These are phyloP conservation scores for Tuber microsphaerosporum DNA, from an alignment of 495 filamentous ascomycete genomes.

Conservation along the genomic window DNA sequence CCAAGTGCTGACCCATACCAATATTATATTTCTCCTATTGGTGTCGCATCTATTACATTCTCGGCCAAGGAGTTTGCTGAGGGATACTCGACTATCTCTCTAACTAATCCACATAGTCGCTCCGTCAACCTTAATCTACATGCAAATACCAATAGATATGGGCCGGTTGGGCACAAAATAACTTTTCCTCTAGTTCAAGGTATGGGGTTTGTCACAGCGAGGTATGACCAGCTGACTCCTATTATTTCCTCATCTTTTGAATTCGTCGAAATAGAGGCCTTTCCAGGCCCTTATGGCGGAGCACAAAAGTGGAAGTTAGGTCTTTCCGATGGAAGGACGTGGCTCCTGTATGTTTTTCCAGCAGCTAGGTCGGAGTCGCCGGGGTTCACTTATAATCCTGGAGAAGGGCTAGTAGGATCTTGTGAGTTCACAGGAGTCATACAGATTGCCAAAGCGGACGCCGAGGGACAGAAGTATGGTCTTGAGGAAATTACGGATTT, in stretches of 20 bases:
- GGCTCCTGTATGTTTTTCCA: constrained; percentile 74
- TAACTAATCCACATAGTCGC: constrained; percentile 66
- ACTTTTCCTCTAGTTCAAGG: constrained; percentile 83
- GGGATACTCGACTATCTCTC: constrained; percentile 53
- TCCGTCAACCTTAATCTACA: constrained; percentile 54
- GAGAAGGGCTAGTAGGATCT: constrained; percentile 13
- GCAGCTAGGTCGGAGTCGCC: constrained; percentile 45
- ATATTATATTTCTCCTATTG: constrained; percentile 76
- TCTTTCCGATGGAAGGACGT: constrained; percentile 64
- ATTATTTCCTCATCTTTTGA: constrained; percentile 65
- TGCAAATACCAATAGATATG: constrained; percentile 45
- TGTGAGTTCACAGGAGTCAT: constrained; percentile 58
- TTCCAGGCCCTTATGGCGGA: constrained; percentile 51
- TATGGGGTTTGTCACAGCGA: constrained; percentile 75
- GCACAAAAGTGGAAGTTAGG: constrained; percentile 70
- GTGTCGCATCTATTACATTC: constrained; percentile 70
- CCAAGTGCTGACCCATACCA: constrained; percentile 53
- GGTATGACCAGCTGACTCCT: constrained; percentile 66
- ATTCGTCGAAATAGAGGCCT: constrained; percentile 60
- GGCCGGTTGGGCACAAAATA: constrained; percentile 44
- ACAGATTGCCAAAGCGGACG: constrained; percentile 54
- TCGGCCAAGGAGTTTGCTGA: constrained; percentile 65
- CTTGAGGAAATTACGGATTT: constrained; percentile 66
- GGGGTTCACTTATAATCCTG: constrained; percentile 46
- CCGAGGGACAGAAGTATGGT: constrained; percentile 49